A percentile compares a stretch with the other conserved stretches of the same genome.
Conservation (phyloP, 78 protist genomes). For the Dictyostelium purpureum region DNA sequence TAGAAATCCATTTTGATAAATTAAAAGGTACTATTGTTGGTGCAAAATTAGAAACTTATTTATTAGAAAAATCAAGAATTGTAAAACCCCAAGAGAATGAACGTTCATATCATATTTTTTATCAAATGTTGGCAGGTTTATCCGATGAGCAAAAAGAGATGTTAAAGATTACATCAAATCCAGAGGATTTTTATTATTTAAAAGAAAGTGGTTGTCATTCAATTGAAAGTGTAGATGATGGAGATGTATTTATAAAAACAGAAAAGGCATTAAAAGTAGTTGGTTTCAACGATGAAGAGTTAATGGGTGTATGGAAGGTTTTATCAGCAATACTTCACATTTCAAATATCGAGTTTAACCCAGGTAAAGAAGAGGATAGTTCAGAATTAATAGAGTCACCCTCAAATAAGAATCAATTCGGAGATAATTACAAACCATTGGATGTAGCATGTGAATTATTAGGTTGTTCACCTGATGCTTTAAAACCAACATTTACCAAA, state of each 20-base stretch:
- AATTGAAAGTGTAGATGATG: constrained; percentile 59
- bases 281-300: constrained; percentile 70
- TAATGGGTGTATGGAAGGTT: constrained; percentile 39
- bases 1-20: constrained; percentile 78
- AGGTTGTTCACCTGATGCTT: not conserved
- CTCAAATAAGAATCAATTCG: not conserved
- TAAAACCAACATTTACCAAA: constrained; percentile 9
- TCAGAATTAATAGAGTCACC: not conserved
- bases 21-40: constrained; percentile 80
- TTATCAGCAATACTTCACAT: constrained; percentile 84
- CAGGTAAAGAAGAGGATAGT: not conserved
- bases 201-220: constrained; percentile 24
- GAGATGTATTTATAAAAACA: constrained; percentile 40
- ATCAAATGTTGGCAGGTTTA: constrained; percentile 59
- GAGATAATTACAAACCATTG: constrained; percentile 1
- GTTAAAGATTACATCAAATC: not conserved
- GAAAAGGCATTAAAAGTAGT: constrained; percentile 55
- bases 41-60: constrained; percentile 83
- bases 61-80: constrained; percentile 91
- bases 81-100: constrained; percentile 85
- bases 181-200: constrained; percentile 4
- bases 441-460: constrained; percentile 1
- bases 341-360: constrained; percentile 80
- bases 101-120: constrained; percentile 90
- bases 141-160: not conserved